These are phyloP conservation scores for Ustilago nuda DNA, from an alignment of 1,284 basidiomycete species.

Conservation along the genomic window DNA sequence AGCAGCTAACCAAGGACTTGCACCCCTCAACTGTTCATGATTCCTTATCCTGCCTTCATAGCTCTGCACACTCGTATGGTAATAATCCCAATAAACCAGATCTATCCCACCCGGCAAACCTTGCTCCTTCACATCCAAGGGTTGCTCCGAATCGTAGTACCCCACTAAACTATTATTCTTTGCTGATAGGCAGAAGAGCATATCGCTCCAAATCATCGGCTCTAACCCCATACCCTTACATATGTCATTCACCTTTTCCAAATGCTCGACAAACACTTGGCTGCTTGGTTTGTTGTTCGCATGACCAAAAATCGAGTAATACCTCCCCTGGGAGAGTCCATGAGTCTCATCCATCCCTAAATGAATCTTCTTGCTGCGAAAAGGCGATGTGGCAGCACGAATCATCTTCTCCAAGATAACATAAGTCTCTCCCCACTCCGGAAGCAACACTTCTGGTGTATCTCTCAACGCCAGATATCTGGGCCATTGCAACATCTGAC, in stretches of 20 bases:
- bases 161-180: conserved; percentile 68
- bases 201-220: conserved; percentile 70
- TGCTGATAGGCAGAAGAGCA: conserved; percentile 70
- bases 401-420: conserved; percentile 67
- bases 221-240: conserved; percentile 56
- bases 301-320: conserved; percentile 65
- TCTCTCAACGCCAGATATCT: conserved; percentile 67
- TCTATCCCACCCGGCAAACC: conserved; percentile 65
- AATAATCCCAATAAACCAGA: conserved; percentile 67
- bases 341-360: conserved; percentile 65
- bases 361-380: conserved; percentile 66
- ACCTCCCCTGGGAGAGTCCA: conserved; percentile 69
- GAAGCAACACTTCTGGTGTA: conserved; percentile 69
- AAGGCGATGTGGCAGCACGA: conserved; percentile 59
- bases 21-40: conserved; percentile 65
- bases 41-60: conserved; percentile 68
- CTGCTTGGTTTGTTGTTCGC: conserved; percentile 66
- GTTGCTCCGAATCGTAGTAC: conserved; percentile 65
- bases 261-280: conserved; percentile 56
- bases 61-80: conserved; percentile 62
- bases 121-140: conserved; percentile 35
- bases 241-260: conserved; percentile 67
- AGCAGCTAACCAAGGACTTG: conserved; percentile 68
- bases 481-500: conserved; percentile 71
- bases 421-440: conserved; percentile 67